Evolutionary conservation across 2,329 filamentous ascomycete species (phyloP).

Genomic region (Aureobasidium sp.): DNA sequence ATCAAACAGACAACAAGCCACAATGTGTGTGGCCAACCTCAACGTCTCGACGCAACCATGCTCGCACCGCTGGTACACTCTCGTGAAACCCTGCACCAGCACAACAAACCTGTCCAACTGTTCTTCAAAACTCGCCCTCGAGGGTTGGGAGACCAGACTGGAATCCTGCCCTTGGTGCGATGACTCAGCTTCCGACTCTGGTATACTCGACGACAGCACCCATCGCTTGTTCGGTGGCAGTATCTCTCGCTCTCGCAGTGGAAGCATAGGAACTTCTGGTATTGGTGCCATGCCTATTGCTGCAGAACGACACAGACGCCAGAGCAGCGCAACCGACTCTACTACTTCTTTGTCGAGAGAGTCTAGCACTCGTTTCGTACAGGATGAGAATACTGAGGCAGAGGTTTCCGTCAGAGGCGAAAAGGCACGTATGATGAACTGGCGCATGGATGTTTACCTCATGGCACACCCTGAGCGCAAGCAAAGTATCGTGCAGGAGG

Average conservation of each 20-base stretch:
- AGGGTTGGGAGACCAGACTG: constrained; percentile 43
- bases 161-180: constrained; percentile 42
- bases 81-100: constrained; percentile 36
- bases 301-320: constrained; percentile 17
- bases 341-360: constrained; percentile 23
- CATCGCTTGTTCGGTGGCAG: constrained; percentile 40
- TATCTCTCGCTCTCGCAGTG: constrained; percentile 27
- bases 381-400: constrained; percentile 10
- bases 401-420: constrained; percentile 23
- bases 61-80: constrained; percentile 43
- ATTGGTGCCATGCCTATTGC: constrained; percentile 15
- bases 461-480: constrained; percentile 24
- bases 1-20: constrained; percentile 13
- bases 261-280: constrained; percentile 19
- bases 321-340: constrained; percentile 16
- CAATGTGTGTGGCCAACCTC: constrained; percentile 44
- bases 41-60: constrained; percentile 40
- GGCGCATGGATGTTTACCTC: constrained; percentile 27
- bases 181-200: constrained; percentile 11
- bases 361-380: constrained; percentile 18
- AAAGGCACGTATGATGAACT: constrained; percentile 27
- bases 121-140: constrained; percentile 35
- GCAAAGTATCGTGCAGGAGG: constrained; percentile 15
- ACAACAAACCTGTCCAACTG: constrained; percentile 41
- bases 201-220: constrained; percentile 33